Conservation (phyloP, 805 yeast species). For the Debaryomyces castellii region DNA sequence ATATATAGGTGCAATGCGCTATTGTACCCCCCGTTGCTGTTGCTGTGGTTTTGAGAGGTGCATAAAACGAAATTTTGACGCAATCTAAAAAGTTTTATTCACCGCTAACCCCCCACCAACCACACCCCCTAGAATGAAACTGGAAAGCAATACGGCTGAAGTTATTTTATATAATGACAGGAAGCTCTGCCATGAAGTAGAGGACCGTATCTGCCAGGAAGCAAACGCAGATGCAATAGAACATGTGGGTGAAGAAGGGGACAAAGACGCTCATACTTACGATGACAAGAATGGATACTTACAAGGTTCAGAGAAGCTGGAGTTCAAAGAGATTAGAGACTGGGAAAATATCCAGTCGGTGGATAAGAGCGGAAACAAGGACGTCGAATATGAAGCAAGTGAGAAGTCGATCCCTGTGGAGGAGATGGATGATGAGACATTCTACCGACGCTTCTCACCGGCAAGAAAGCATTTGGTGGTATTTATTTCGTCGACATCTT, state of each 20-base stretch:
- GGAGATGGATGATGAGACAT: background rate
- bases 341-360: background rate
- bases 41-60: background rate
- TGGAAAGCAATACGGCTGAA: background rate
- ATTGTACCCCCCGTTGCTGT: too few relatives aligned
- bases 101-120: too few relatives aligned
- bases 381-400: background rate
- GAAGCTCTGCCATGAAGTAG: background rate
- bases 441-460: background rate
- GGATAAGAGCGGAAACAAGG: background rate
- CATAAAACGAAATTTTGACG: background rate
- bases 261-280: background rate
- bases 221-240: background rate
- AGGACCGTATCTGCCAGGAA: background rate
- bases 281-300: background rate
- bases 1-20: too few relatives aligned
- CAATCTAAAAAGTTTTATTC: background rate
- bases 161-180: background rate
- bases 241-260: too few relatives aligned
- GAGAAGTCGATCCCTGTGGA: background rate
- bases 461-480: slow-evolving; percentile 3
- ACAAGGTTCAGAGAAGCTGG: background rate
- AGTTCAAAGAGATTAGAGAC: background rate
- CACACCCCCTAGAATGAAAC: too few relatives aligned
- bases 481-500: slow-evolving; percentile 17